A percentile compares a stretch with the other conserved stretches of the same genome.
phyloP scores from a whole-genome alignment of 371 early-diverging fungal genomes.

The Mortierella sp. region DNA sequence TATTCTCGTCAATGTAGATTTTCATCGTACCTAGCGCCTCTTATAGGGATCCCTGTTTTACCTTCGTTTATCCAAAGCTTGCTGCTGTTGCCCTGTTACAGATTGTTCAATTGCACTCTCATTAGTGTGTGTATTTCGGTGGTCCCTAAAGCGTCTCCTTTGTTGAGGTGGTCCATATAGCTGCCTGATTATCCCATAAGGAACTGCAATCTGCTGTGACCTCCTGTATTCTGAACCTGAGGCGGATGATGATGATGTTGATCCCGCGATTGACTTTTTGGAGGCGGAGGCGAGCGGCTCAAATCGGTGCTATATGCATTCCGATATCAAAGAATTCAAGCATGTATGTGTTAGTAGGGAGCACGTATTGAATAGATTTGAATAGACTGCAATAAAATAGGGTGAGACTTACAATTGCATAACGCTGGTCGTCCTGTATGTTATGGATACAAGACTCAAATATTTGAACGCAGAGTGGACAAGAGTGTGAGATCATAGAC shows the following conservation, averaged over 20 bases:
- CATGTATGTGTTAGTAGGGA: background rate
- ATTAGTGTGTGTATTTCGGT: background rate
- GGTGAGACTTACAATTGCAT: slow-evolving; percentile 26
- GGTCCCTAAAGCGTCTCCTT: slow-evolving; percentile 12
- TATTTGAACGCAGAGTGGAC: slow-evolving; percentile 38
- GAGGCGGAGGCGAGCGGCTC: slow-evolving; percentile 8
- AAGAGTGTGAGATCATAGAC: slow-evolving; percentile 39
- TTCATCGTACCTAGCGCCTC: no score
- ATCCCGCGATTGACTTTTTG: background rate
- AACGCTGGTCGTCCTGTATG: slow-evolving; percentile 26
- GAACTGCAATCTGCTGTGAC: background rate
- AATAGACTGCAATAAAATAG: background rate
- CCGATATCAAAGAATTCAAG: background rate
- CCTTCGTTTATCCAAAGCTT: slow-evolving; percentile 40
- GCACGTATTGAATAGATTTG: background rate
- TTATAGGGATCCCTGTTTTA: slow-evolving; percentile 3
- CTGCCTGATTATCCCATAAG: slow-evolving; percentile 39
- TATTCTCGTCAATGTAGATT: no score
- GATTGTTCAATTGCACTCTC: slow-evolving; percentile 22
- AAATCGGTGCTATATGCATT: slow-evolving; percentile 25
- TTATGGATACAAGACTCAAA: slow-evolving; percentile 34
- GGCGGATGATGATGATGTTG: background rate
- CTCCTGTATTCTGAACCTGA: background rate
- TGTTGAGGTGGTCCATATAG: slow-evolving; percentile 42
- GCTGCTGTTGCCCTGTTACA: slow-evolving; percentile 28